Conservation (phyloP, 768 basidiomycete species). For the Phaffia australis region DNA sequence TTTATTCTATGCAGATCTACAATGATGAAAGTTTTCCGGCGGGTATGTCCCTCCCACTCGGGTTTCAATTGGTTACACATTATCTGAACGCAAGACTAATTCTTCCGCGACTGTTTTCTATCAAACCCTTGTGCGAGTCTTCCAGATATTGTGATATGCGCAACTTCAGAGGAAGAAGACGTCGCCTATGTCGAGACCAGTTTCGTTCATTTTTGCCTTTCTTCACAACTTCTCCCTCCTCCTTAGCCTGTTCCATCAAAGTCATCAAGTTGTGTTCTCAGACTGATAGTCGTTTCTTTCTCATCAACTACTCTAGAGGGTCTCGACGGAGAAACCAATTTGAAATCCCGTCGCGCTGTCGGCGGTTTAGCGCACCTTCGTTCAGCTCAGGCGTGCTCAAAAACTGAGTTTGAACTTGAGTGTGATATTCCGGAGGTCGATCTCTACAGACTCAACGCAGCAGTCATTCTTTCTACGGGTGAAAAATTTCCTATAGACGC, state of each 20-base stretch:
- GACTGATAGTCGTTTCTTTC: no score
- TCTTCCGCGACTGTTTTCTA: not conserved
- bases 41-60: not conserved
- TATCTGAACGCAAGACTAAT: not conserved
- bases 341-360: constrained; percentile 72
- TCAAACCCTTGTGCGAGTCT: not conserved
- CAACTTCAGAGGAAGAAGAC: constrained; percentile 82
- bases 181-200: constrained; percentile 91
- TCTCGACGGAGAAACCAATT: constrained; percentile 91
- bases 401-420: constrained; percentile 74
- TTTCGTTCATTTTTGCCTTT: no score
- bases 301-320: constrained; percentile 47
- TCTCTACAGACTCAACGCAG: constrained; percentile 78
- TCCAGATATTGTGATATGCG: constrained; percentile 52
- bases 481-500: constrained; percentile 2
- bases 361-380: constrained; percentile 62
- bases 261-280: no score
- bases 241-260: no score
- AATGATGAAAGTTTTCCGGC: not conserved
- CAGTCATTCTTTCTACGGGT: constrained; percentile 51
- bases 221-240: no score
- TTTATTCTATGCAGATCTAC: not conserved
- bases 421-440: constrained; percentile 91
- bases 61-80: not conserved
- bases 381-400: constrained; percentile 83